phyloP scores from a whole-genome alignment of 1,284 basidiomycete species.

The Cutaneotrichosporon dermatis region DNA sequence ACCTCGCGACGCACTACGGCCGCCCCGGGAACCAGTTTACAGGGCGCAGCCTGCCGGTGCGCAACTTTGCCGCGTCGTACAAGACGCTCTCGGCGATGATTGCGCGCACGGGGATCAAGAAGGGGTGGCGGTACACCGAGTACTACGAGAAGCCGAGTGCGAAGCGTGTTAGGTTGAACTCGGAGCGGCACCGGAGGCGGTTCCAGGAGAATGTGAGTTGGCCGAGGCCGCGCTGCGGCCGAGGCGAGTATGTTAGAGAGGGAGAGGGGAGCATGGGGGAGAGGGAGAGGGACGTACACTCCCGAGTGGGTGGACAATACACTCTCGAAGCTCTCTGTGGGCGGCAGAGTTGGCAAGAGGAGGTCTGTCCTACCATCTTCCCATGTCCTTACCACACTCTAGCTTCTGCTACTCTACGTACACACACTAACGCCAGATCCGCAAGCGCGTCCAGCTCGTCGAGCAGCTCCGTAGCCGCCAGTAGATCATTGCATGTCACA shows the following conservation, averaged over 20 bases:
- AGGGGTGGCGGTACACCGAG: slow-evolving; percentile 25
- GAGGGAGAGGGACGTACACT: too few relatives aligned
- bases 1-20: slow-evolving; percentile 5
- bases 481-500: slow-evolving; percentile 10
- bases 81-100: slow-evolving; percentile 18
- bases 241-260: too few relatives aligned
- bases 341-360: too few relatives aligned
- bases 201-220: slow-evolving; percentile 44
- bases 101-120: slow-evolving; percentile 2
- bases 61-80: slow-evolving; percentile 16
- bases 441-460: slow-evolving; percentile 17
- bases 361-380: too few relatives aligned
- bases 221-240: neutral
- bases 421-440: slow-evolving; percentile 7
- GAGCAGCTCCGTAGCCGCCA: slow-evolving; percentile 15
- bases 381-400: too few relatives aligned
- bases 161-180: slow-evolving; percentile 29
- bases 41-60: slow-evolving; percentile 17
- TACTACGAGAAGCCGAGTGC: slow-evolving; percentile 40
- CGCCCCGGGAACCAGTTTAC: slow-evolving; percentile 25
- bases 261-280: too few relatives aligned
- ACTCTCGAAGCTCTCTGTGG: too few relatives aligned
- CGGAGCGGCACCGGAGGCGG: slow-evolving; percentile 37
- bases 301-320: too few relatives aligned
- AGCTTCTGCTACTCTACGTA: too few relatives aligned